Base-by-base conservation (phyloP, 805 yeast species). In the Lipomyces chichibuensis region DNA sequence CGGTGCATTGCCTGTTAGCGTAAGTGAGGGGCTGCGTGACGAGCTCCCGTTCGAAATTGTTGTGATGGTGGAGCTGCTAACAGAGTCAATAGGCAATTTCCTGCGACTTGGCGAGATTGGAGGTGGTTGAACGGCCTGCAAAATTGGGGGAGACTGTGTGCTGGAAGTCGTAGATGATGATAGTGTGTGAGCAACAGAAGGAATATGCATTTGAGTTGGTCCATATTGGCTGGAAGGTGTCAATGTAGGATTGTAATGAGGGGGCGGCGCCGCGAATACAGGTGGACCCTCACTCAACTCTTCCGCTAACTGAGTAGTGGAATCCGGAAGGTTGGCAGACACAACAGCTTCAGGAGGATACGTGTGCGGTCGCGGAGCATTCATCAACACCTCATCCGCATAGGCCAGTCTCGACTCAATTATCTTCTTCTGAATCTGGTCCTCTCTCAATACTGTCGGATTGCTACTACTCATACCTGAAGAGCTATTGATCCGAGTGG, bases 301-400 rank as follows among this genome's bases (percentile, higher is more conserved):
- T n/a, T 60, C 70, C 17, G 59, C 63, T 32, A 67, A 63, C 32
- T 60, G 66, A 8, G 54, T 57, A 43, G 60, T 32, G 4, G 60
- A 27, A 33, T 66, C 69, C 17, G 64, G 43, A 7, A 59, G 52
- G 27, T 60, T 57, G n/a, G 58, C 23, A 32, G 39, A 17, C 14
- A 60, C 25, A 23, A 25, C 13, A 4, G 65, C 61, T 29, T 66
- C 69, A 1, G 63, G 63, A 8, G 70, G 65, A 57, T 60, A 66
- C 11, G 70, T 66, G 59, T 67, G 64, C 3, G 70, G 66, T 27
- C 57, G 59, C n/a, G 70, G 65, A n/a, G 71, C 63, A 39, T 67
- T 67, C 11, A 67, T 52, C 20, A 66, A 20, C 20, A 66, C n/a
- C 13, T 60, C 69, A 29, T 62, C 70, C 25, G 60, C 64, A n/a